A percentile compares a stretch with the other conserved stretches of the same genome.
phyloP scores from a whole-genome alignment of 192 early-diverging fungal species.

The Coemansia sp. region DNA sequence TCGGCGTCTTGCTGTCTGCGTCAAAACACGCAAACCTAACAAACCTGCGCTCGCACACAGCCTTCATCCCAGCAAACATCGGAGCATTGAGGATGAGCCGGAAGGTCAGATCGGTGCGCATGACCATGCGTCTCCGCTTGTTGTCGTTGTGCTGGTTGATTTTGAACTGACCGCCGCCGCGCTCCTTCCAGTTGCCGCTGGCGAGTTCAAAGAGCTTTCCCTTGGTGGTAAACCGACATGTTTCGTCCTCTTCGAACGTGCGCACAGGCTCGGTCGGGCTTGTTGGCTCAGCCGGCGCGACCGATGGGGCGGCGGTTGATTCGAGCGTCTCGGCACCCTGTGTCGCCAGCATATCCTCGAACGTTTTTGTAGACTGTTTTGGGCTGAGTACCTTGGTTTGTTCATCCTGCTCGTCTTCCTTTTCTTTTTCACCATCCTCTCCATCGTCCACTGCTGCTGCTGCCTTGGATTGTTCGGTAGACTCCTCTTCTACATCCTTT shows the following conservation, averaged over 20 bases:
- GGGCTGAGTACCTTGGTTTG: conserved; percentile 1
- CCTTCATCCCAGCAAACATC: conserved; percentile 38
- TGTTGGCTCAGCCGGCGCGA: neutral
- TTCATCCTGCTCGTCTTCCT: neutral
- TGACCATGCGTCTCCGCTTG: conserved; percentile 30
- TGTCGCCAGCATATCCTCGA: conserved; percentile 38
- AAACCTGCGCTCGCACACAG: conserved; percentile 27
- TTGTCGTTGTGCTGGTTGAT: conserved; percentile 32
- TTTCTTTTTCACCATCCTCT: neutral
- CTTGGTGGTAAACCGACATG: conserved; percentile 36
- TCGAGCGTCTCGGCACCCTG: conserved; percentile 35
- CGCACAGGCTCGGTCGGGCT: conserved; percentile 13
- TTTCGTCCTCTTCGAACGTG: conserved; percentile 54
- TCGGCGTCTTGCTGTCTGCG: conserved; percentile 12
- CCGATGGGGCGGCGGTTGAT: neutral
- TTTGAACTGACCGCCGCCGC: conserved; percentile 49
- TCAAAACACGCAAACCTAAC: conserved; percentile 39
- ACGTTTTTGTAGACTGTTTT: conserved; percentile 9
- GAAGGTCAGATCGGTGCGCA: conserved; percentile 49
- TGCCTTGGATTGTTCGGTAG: neutral
- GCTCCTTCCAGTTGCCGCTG: conserved; percentile 42
- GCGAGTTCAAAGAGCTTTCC: conserved; percentile 49
- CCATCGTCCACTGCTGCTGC: neutral
- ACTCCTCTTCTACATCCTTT: conserved; percentile 2
- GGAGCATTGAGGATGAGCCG: conserved; percentile 47